Evolutionary conservation across 495 filamentous ascomycete genomes (phyloP), one percentile per base, ranked within the genome.

Genomic region (Neurospora africana): DNA sequence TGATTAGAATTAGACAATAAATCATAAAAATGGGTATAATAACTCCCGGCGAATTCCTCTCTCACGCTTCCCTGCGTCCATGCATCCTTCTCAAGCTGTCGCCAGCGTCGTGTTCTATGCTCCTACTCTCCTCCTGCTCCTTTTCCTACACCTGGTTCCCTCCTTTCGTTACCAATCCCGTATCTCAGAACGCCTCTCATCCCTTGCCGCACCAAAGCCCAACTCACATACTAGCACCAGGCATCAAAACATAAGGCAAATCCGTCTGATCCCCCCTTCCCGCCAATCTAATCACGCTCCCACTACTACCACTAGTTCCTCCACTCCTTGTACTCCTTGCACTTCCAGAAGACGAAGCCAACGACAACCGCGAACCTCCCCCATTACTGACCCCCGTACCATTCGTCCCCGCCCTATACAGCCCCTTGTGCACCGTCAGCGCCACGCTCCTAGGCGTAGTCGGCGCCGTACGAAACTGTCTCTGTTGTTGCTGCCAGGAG

Each of bases 401-500:
- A 61, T 61, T 61, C 23, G 53, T 61, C 23, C 3, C 53, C 5
- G 27, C 53, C 15, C 27, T 61, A 8, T 33, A 61, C 5, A 76
- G 11, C n/a, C 41, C 77, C 9, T 21, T 53, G 11, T 44, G 37
- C 41, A 19, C 44, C 10, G 21, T 53, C 44, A 78, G 78, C 15
- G 71, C 71, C 40, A 77, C 78, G 70, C 85, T 85, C 61, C 78
- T 79, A 7, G 86, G 86, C 15, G 86, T 87, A 7, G 83, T 86
- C 7, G 86, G 86, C 44, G 86, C 86, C 1, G 86, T 87, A 68
- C 81, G 81, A 70, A 83, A 86, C 47, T 80, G 79, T 72, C 74
- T 71, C 35, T 78, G 78, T 11, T 11, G 72, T 72, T 30, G 70
- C 75, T 6, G 74, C 70, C 17, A 72, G 43, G 68, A 76, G 78